phyloP scores from a whole-genome alignment of 768 basidiomycete genomes.

The Amanita exitialis region DNA sequence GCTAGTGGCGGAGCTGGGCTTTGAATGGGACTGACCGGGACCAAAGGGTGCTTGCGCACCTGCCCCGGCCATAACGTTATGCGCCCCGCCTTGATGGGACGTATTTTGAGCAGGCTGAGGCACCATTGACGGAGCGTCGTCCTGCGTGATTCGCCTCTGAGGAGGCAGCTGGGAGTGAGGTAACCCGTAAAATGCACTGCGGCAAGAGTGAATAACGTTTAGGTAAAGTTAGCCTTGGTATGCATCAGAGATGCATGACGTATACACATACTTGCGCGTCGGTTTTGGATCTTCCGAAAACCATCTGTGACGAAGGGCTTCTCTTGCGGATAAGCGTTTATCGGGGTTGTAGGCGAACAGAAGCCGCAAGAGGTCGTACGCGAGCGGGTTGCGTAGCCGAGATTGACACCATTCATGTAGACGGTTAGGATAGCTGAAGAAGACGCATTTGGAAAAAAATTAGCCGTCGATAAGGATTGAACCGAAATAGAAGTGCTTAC shows the following conservation, averaged over 20 bases:
- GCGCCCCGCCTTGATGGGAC: slow-evolving; percentile 28
- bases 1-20: slow-evolving; percentile 52
- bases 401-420: slow-evolving; percentile 69
- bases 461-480: background rate
- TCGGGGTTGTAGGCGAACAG: slow-evolving; percentile 91
- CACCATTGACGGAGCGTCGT: slow-evolving; percentile 86
- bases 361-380: slow-evolving; percentile 75
- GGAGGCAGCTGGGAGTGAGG: slow-evolving; percentile 67
- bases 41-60: slow-evolving; percentile 35
- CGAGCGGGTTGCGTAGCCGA: slow-evolving; percentile 48
- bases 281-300: slow-evolving; percentile 87
- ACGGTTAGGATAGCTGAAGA: slow-evolving; percentile 36
- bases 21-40: slow-evolving; percentile 35
- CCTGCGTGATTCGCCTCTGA: slow-evolving; percentile 81
- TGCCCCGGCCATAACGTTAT: slow-evolving; percentile 18
- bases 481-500: slow-evolving; percentile 27
- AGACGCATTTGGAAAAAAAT: background rate
- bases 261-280: slow-evolving; percentile 70
- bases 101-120: slow-evolving; percentile 41
- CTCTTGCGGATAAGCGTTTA: slow-evolving; percentile 70
- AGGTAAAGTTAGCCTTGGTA: slow-evolving; percentile 1
- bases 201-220: background rate
- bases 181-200: slow-evolving; percentile 67
- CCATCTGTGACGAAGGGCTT: slow-evolving; percentile 82
- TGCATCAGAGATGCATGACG: background rate